Conservation (phyloP, 768 basidiomycete genomes). For the Mycena vulgaris region DNA sequence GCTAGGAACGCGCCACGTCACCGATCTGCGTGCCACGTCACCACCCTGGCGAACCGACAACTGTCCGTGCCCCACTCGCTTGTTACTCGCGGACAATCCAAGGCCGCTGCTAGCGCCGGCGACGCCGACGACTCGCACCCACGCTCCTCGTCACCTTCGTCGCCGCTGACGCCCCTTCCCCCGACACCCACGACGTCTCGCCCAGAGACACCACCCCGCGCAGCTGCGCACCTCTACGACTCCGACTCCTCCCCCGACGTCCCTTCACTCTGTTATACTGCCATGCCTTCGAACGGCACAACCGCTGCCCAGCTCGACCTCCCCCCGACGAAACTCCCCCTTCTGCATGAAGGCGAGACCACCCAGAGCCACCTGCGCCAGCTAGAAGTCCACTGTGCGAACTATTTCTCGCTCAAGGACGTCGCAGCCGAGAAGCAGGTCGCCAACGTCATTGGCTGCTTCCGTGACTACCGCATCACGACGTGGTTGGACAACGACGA, state of each 20-base stretch:
- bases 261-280: neutral
- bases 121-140: neutral
- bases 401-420: neutral
- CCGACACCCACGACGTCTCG: neutral
- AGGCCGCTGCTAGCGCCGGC: too few relatives aligned
- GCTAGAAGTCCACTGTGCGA: neutral
- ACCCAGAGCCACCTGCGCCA: too few relatives aligned
- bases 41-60: neutral
- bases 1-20: neutral
- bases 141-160: neutral
- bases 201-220: neutral
- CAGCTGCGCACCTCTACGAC: neutral
- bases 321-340: neutral
- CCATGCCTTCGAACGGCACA: neutral
- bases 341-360: neutral
- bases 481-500: neutral
- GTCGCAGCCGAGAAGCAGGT: neutral
- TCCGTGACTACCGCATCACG: constrained; percentile 7
- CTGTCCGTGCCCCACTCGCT: constrained; percentile 15
- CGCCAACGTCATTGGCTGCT: neutral
- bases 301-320: neutral
- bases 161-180: neutral
- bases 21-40: constrained; percentile 6
- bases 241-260: neutral
- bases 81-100: neutral